Evolutionary conservation across 257 asterid species (phyloP), one percentile per base, ranked within the genome.

Genomic region (Eustoma russellianum): DNA sequence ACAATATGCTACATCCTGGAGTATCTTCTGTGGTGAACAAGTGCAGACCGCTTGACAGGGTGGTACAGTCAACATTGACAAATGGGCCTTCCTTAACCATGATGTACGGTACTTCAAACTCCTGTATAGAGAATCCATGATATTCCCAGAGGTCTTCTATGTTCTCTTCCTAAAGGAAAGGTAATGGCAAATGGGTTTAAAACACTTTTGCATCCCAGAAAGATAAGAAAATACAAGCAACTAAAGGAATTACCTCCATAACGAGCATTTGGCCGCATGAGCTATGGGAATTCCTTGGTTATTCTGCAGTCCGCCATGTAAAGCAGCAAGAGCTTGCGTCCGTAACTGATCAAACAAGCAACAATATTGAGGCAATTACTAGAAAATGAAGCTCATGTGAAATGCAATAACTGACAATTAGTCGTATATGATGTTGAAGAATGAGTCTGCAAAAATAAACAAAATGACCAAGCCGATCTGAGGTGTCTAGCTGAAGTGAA

Each of bases 61-160:
- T 77, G 79, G 71, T 92, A 55, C 62, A 77, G 58, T 92, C 97
- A 28, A 64, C 78, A 75, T 83, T 83, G 47, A 76, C 49, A 75
- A 82, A 85, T 46, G 83, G 59, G 43, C 75, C 82, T 68, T 92
- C 98, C 79, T 92, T 92, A 65, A 92, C 93, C 97, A 92, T 84
- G 77, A 92, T 84, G 77, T 82, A 92, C 55, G 95, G 91, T 71
- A 85, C 98, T 85, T 88, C 92, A 69, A 75, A 91, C 56, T 84
- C 94, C 77, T 77, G 82, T 64, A 85, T 62, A 12, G 89, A 70
- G 72, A 87, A 88, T 45, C 98, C 98, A 61, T 82, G 69, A 66
- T 83, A 85, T 68, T 80, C 95, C 67, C 81, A 65, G 66, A 91
- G 85, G 61, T 72, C 76, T 62, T 73, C 94, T 19, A 85, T 79